Evolutionary conservation across 305 asterid species (phyloP).

Genomic region (Fraxinus floribunda): DNA sequence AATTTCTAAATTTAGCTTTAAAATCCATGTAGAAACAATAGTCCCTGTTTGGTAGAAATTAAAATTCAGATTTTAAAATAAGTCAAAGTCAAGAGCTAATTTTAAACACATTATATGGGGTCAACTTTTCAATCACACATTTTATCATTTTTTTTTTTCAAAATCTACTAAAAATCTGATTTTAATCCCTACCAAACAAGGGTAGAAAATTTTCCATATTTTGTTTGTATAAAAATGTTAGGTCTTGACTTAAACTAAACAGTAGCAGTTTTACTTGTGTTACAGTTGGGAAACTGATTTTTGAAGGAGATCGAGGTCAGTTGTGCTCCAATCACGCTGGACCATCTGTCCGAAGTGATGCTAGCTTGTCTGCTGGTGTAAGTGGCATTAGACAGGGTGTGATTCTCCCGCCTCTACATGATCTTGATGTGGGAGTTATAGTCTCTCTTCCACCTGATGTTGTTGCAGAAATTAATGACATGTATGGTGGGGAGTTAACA

Average conservation of each 20-base stretch:
- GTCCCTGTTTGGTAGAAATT: background rate
- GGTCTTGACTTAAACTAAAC: constrained; percentile 3
- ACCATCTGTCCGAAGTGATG: constrained; percentile 35
- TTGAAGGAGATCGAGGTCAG: constrained; percentile 28
- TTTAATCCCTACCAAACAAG: background rate
- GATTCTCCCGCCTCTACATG: constrained; percentile 74
- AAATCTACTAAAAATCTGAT: background rate
- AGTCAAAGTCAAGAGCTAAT: background rate
- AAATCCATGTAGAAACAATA: constrained; percentile 3
- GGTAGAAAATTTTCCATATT: background rate
- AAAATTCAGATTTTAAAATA: background rate
- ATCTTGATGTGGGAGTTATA: constrained; percentile 77
- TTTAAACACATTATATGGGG: background rate
- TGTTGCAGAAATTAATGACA: constrained; percentile 72
- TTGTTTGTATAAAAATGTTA: constrained; percentile 11
- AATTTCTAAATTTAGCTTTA: background rate
- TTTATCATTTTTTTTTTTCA: too few relatives aligned
- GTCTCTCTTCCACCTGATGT: constrained; percentile 89
- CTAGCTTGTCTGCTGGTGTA: constrained; percentile 48
- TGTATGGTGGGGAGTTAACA: constrained; percentile 76
- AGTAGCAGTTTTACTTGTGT: constrained; percentile 17
- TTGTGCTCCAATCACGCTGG: constrained; percentile 28
- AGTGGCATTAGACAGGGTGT: constrained; percentile 35
- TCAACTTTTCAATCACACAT: background rate
- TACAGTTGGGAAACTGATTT: constrained; percentile 37